Base-by-base conservation (phyloP, 108 stramenopile genomes). In the Epithemia pelagica region DNA sequence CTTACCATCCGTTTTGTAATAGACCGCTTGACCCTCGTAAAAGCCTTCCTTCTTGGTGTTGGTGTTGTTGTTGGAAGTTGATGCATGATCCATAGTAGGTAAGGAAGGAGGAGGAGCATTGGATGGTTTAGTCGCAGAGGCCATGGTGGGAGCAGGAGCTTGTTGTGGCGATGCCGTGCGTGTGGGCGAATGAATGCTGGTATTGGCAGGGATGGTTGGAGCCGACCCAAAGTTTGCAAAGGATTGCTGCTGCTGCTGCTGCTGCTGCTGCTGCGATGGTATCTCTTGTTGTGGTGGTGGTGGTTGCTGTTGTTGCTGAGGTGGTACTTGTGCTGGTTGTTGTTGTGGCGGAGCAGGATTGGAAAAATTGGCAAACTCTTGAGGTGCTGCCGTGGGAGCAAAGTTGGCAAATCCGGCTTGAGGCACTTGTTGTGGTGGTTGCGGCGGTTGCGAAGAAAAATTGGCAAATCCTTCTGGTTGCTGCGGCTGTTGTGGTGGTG, bases 1-100 rank as follows among this genome's bases (percentile, higher is more conserved):
- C 27, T 72, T 33, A 10, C 33, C 64, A 25, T 76, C 60, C 61
- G 67, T 72, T 58, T 74, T 86, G 68, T 88, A 88, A 2, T 72
- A 28, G 15, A 77, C 68, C 20, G 30, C 59, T 25, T 79, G 68
- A 10, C 83, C 83, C 51, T 68, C 77, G 5, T 65, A 57, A 28
- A 46, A 46, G 5, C 10, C 37, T 5, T 10, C 5, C 37, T 46
- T 46, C 15, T 46, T 15, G 37, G 37, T 46, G 15, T 46, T 46
- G 10, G 5, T 5, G 10, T 46, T 46, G 37, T 30, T 56, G 22
- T 65, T 64, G 1, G 69, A 64, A 21, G 51, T 1, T 2, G 72
- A 21, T 18, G 56, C 23, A 30, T 26, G n/a, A 28, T 26, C 33
- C 21, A 22, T 63, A 0, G 25, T 52, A 18, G 54, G n/a, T 10